Base-by-base conservation (phyloP, 345 rosid species). In the Populus tremula region DNA sequence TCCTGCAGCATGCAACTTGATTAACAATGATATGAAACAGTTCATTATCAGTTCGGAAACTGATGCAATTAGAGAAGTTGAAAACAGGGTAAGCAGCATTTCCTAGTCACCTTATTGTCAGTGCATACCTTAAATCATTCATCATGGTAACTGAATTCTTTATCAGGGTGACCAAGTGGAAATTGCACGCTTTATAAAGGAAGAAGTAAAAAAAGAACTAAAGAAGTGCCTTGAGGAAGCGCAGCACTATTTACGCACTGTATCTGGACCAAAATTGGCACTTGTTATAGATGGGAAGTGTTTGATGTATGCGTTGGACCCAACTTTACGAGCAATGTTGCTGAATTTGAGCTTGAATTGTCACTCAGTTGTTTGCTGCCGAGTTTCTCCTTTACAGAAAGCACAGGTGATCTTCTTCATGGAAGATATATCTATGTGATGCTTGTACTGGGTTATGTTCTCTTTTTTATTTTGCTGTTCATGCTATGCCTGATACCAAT, bases 361-460 rank as follows among this genome's bases (percentile, higher is more conserved):
- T 79, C 85, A 85, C 81, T 92, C 99, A 72, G 99, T 96, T 76
- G 97, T 94, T 80, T 96, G 99, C 87, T 96, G 99, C 78, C 94
- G 99, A 73, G 99, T 96, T 81, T 96, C 99, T 82, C 99, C 99
- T 50, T 83, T 96, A 72, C 99, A 96, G 88, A 96, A 96, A 86
- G 99, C 99, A 72, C 99, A 96, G 97, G 99, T 96, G 73, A 79
- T 43, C 77, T 81, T 68, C 59, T 47, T 71, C 18, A 14, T 73
- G 72, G 77, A 73, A 45, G 27, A 25, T 56, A 41, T 72, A 47
- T 84, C 72, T 43, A 39, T 72, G 79, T 69, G 35, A 33, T 4
- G 8, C 6, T 56, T 76, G 56, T 67, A 54, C 38, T 76, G 38
- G 35, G 33, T 8, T 33, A 25, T 67, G 41, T 8, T 77, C 31